Evolutionary conservation across 2,329 filamentous ascomycete genomes (phyloP), one percentile per base, ranked within the genome.

Genomic region (Rutstroemia sydowiana): DNA sequence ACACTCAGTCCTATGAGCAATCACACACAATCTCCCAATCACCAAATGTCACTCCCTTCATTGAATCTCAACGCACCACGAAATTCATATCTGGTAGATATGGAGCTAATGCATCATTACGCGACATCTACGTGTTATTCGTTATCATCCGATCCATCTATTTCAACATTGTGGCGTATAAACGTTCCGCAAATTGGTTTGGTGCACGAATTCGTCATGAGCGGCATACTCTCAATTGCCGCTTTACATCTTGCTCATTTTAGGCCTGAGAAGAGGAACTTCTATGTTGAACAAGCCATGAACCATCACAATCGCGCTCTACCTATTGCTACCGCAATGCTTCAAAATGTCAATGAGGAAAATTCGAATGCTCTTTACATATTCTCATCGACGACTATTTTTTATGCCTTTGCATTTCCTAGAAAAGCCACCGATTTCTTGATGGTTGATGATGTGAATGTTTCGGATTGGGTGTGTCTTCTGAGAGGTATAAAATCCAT

Each of bases 71-170:
- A 32, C 31, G 20, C 34, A 46, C 20, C 39, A 14, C 28, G 26
- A 21, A 28, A 3, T 28, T 52, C 41, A 9, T 42, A 21, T 21
- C 56, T 74, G 1, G 59, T 70, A 10, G 74, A 78, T 42, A 67
- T 78, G 8, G 75, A 79, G 56, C 69, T 80, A 1, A 66, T 80
- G 6, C 75, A 79, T 58, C 75, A 79, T 62, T 79, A 70, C 56
- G 71, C 69, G 41, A 73, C 70, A 0, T 71, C 70, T 9, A 79
- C 76, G 0, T 71, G 70, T 47, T 65, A 68, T n/a, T 77, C 75
- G 0, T 62, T 79, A 3, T 70, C 70, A 4, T 65, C 63, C 6
- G 69, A 74, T 34, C 65, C 70, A 0, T 57, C 64, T 6, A 55
- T 76, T 3, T 71, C 71, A 37, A 66, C 69, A 31, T 68, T 77